A percentile compares a stretch with the other conserved stretches of the same genome.
Conservation (phyloP, 768 basidiomycete genomes). For the Lyophyllum shimeji region DNA sequence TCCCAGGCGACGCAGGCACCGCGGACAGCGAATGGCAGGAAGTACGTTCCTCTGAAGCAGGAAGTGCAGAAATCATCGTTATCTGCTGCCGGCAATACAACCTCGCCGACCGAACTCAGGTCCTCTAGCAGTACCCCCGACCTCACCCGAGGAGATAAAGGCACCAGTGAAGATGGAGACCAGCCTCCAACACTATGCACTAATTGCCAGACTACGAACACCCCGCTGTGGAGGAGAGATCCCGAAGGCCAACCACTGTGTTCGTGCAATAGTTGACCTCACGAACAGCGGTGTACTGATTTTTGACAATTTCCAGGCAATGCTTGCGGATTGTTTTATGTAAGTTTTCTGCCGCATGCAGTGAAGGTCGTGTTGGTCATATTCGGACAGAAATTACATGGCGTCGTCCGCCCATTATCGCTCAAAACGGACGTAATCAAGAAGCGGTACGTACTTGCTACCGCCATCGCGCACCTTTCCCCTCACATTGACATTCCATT, state of each 20-base stretch:
- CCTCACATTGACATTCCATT: neutral
- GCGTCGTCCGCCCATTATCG: constrained; percentile 90
- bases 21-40: constrained; percentile 41
- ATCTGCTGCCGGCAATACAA: constrained; percentile 19
- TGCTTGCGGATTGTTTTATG: constrained; percentile 92
- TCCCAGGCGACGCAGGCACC: constrained; percentile 24
- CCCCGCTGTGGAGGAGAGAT: constrained; percentile 90
- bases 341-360: constrained; percentile 40
- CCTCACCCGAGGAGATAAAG: constrained; percentile 37
- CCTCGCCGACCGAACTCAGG: constrained; percentile 40
- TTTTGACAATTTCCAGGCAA: constrained; percentile 53
- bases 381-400: constrained; percentile 81
- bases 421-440: constrained; percentile 98
- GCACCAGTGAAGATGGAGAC: constrained; percentile 64
- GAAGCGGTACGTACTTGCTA: constrained; percentile 63
- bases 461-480: constrained; percentile 9
- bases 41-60: constrained; percentile 67
- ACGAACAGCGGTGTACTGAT: neutral
- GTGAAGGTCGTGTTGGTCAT: constrained; percentile 5
- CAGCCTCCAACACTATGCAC: constrained; percentile 82
- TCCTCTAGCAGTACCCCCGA: constrained; percentile 74
- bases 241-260: constrained; percentile 92
- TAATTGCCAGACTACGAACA: constrained; percentile 95
- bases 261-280: constrained; percentile 34
- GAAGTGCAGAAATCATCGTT: constrained; percentile 51